Percentiles rank a stretch among this genome's conserved stretches.
phyloP scores from a whole-genome alignment of 176 grass and related monocot genomes.

The Oryza longistaminata region DNA sequence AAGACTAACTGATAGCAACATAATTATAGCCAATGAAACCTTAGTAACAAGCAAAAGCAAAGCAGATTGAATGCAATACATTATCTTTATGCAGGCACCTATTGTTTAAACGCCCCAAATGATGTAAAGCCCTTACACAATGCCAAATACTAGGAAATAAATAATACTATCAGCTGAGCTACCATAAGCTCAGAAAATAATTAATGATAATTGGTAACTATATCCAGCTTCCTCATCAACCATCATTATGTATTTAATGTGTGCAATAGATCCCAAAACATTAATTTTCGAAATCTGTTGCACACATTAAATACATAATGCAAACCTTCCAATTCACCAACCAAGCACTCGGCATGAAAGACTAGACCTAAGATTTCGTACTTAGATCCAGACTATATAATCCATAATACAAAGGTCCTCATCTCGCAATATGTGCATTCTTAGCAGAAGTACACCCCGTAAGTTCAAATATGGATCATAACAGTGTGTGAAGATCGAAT shows the following conservation, averaged over 20 bases:
- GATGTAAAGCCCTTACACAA: not conserved
- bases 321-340: not conserved
- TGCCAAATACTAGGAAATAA: constrained; percentile 7
- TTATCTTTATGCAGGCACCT: constrained; percentile 1
- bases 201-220: not conserved
- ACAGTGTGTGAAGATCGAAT: constrained; percentile 8
- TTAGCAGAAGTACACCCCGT: not conserved
- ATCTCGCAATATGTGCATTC: not conserved
- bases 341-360: not conserved
- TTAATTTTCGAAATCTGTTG: not conserved
- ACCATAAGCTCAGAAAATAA: not conserved
- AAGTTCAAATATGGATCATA: not conserved
- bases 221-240: not conserved
- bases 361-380: not conserved
- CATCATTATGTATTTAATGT: not conserved
- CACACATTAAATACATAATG: not conserved
- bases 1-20: not conserved
- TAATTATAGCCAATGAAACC: not conserved
- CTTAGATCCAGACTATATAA: constrained; percentile 21
- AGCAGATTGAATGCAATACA: not conserved
- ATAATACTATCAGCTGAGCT: not conserved
- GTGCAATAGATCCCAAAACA: not conserved
- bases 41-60: constrained; percentile 11
- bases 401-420: not conserved
- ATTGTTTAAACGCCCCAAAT: not conserved